These are phyloP conservation scores for Cucurbita maxima DNA, from an alignment of 306 rosid species.

Conservation along the genomic window DNA sequence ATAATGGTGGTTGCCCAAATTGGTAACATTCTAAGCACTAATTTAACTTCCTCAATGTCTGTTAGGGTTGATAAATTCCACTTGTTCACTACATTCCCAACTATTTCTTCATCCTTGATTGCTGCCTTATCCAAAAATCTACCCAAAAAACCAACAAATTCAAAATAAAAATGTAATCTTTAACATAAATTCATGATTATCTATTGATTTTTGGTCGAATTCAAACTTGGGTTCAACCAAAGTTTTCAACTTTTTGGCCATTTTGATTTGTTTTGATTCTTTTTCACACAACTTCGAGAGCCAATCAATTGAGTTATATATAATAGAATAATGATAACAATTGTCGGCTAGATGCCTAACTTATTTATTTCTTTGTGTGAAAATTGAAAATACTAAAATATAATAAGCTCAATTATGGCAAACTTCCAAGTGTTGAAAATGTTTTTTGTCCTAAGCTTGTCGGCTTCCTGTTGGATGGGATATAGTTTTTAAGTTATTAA, in stretches of 20 bases:
- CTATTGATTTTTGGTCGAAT: too few relatives aligned
- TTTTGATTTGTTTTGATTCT: background rate
- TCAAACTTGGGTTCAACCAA: background rate
- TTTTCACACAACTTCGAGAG: background rate
- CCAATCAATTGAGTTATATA: background rate
- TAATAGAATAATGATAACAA: background rate
- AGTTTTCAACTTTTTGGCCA: background rate
- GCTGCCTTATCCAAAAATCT: constrained; percentile 85
- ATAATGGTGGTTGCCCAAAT: constrained; percentile 87
- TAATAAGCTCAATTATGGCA: background rate
- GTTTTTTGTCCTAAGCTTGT: constrained; percentile 1
- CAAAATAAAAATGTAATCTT: background rate
- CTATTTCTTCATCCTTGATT: constrained; percentile 15
- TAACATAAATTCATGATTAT: too few relatives aligned
- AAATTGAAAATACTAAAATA: background rate
- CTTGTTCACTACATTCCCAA: constrained; percentile 12
- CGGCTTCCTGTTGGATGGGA: background rate
- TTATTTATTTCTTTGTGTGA: background rate
- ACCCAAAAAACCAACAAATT: background rate
- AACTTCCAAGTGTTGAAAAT: background rate
- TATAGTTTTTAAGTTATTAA: background rate
- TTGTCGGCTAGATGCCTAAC: background rate
- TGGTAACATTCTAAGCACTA: constrained; percentile 55
- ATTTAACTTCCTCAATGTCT: constrained; percentile 75
- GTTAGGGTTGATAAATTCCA: constrained; percentile 60